Evolutionary conservation across 495 filamentous ascomycete genomes (phyloP), one percentile per base, ranked within the genome.

Genomic region (Penicillium atrosanguineum): DNA sequence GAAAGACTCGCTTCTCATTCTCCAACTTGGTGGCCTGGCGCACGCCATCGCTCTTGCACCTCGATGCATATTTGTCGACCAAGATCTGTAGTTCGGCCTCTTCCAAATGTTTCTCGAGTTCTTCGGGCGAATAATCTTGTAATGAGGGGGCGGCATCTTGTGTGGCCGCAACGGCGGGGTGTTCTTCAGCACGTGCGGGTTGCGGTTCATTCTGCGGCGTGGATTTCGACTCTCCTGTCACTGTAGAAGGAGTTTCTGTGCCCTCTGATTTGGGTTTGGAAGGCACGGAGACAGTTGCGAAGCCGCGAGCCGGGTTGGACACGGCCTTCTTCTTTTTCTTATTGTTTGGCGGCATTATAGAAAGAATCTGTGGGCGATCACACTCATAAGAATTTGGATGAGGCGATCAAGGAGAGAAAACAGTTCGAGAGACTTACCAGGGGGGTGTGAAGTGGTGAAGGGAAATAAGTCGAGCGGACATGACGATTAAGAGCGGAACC

Each of bases 301-400:
- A 91, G 8, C 91, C 92, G 61, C 94, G 82, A 39, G 89, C 88
- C 25, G 93, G 89, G 69, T 96, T 97, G 16, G 83, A 78, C 15
- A 77, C 80, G 42, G 87, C 74, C 76, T 96, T 96, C 70, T 89
- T 93, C 70, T 94, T 87, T 70, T 89, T 97, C 74, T 90, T 95
- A 63, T 85, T 88, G 55, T 84, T 87, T 14, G 76, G 70, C 46
- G 86, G 85, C 89, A 91, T 91, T 43, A 41, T 73, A 68, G 29
- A 40, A 44, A 46, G 28, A 46, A 42, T 53, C 62, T 65, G 43
- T 7, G 43, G 15, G 43, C 44, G 26, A 37, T 41, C 34, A 38
- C 18, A 43, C 26, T 34, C 19, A 18, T 28, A 15, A 50, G 48
- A 21, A 9, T 31, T 44, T 5, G n/a, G 4, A 5, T 20, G 1